Conservation (phyloP, 495 filamentous ascomycete species). For the Hypoxylon cercidicola region DNA sequence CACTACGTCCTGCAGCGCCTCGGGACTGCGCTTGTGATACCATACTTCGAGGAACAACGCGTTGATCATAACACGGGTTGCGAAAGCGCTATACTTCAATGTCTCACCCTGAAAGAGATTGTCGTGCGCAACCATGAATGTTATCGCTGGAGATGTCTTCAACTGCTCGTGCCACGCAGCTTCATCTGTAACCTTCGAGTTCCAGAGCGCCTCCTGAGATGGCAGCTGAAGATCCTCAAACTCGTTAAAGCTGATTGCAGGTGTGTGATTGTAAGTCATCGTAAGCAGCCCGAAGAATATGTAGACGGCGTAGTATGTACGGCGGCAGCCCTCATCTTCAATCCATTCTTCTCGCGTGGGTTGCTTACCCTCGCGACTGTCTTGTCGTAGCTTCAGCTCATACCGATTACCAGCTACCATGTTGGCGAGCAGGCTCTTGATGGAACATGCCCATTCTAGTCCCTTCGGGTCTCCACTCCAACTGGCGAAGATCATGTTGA, state of each 20-base stretch:
- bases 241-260: slow-evolving; percentile 96
- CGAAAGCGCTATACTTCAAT: slow-evolving; percentile 95
- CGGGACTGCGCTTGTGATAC: slow-evolving; percentile 97
- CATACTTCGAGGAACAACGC: slow-evolving; percentile 98
- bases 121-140: slow-evolving; percentile 93
- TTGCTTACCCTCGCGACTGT: slow-evolving; percentile 80
- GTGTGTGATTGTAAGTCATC: slow-evolving; percentile 96
- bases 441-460: slow-evolving; percentile 97
- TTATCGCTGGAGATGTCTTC: slow-evolving; percentile 73
- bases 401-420: slow-evolving; percentile 99
- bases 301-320: slow-evolving; percentile 99
- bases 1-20: slow-evolving; percentile 94
- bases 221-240: slow-evolving; percentile 93
- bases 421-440: slow-evolving; percentile 96
- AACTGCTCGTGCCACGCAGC: slow-evolving; percentile 83
- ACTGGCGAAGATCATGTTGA: slow-evolving; percentile 99
- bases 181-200: slow-evolving; percentile 80
- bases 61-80: slow-evolving; percentile 98
- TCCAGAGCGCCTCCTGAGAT: slow-evolving; percentile 95
- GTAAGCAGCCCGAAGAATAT: slow-evolving; percentile 98
- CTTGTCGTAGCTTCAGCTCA: slow-evolving; percentile 90
- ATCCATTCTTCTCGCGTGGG: slow-evolving; percentile 93
- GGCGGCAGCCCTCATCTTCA: slow-evolving; percentile 93
- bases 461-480: slow-evolving; percentile 99
- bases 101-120: slow-evolving; percentile 93